phyloP scores from a whole-genome alignment of 2,329 filamentous ascomycete species.

The Cercospora janseana region DNA sequence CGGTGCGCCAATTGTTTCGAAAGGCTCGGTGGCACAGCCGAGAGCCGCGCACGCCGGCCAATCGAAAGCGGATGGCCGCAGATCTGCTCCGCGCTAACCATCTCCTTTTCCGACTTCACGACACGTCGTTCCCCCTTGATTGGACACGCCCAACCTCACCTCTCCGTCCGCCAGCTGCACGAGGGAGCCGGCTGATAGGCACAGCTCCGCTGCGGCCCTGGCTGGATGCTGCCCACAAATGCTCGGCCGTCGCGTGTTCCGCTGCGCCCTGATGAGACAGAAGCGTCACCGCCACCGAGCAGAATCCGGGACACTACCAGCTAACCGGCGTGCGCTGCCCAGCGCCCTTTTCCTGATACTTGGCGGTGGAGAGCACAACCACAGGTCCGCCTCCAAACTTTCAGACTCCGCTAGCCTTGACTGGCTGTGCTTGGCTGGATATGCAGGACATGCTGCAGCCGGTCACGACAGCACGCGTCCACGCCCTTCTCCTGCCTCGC shows the following conservation, averaged over 20 bases:
- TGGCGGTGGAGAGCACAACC: slow-evolving; percentile 15
- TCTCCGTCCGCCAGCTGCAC: neutral
- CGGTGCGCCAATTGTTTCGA: slow-evolving; percentile 9
- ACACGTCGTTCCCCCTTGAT: slow-evolving; percentile 5
- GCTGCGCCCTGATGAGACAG: slow-evolving; percentile 13
- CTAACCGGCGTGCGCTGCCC: slow-evolving; percentile 11
- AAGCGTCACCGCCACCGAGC: slow-evolving; percentile 13
- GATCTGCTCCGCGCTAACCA: slow-evolving; percentile 3
- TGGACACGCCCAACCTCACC: slow-evolving; percentile 18
- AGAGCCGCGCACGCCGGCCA: slow-evolving; percentile 1
- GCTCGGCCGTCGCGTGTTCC: slow-evolving; percentile 7
- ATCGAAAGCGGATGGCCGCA: neutral
- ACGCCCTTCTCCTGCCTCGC: slow-evolving; percentile 18
- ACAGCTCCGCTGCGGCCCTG: slow-evolving; percentile 11
- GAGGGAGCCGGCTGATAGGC: slow-evolving; percentile 12
- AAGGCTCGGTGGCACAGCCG: neutral
- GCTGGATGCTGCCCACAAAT: slow-evolving; percentile 13
- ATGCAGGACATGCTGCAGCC: slow-evolving; percentile 13
- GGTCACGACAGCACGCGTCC: neutral
- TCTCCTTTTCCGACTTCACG: slow-evolving; percentile 12
- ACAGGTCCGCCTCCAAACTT: slow-evolving; percentile 12
- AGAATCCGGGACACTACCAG: slow-evolving; percentile 11
- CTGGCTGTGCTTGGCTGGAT: slow-evolving; percentile 9
- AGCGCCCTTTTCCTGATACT: slow-evolving; percentile 5
- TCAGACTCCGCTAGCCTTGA: slow-evolving; percentile 9